These are phyloP conservation scores for Neoboletus brunneissimus DNA, from an alignment of 768 basidiomycete species.

Conservation along the genomic window DNA sequence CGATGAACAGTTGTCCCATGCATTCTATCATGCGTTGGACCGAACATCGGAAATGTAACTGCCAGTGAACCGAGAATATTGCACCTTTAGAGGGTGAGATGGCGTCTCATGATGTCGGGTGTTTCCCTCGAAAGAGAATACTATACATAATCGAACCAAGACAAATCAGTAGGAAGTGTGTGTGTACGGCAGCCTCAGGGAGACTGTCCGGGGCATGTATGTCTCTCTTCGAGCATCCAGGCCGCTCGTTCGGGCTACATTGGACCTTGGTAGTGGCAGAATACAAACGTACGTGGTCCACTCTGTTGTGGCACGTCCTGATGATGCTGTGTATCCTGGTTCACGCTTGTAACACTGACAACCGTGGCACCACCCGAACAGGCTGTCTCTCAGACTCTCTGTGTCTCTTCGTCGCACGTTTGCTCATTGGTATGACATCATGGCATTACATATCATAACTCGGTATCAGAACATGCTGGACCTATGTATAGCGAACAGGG, in stretches of 20 bases:
- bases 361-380: too few species aligned
- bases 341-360: too few species aligned
- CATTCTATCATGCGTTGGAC: too few species aligned
- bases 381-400: background rate
- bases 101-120: background rate
- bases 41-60: background rate
- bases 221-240: background rate
- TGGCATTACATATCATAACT: background rate
- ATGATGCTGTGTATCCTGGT: too few species aligned
- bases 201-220: background rate
- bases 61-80: background rate
- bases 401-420: background rate
- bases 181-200: background rate
- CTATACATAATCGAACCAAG: background rate
- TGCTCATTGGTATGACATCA: too few species aligned
- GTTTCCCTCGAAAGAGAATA: too few species aligned
- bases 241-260: background rate
- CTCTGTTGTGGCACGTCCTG: background rate
- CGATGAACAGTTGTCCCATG: too few species aligned
- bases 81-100: too few species aligned
- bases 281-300: background rate
- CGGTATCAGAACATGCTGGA: background rate
- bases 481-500: background rate
- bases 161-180: background rate
- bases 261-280: background rate